Percentiles rank a stretch among this genome's conserved stretches.
phyloP scores from a whole-genome alignment of 306 rosid species.

The Cicer chorassanicum region DNA sequence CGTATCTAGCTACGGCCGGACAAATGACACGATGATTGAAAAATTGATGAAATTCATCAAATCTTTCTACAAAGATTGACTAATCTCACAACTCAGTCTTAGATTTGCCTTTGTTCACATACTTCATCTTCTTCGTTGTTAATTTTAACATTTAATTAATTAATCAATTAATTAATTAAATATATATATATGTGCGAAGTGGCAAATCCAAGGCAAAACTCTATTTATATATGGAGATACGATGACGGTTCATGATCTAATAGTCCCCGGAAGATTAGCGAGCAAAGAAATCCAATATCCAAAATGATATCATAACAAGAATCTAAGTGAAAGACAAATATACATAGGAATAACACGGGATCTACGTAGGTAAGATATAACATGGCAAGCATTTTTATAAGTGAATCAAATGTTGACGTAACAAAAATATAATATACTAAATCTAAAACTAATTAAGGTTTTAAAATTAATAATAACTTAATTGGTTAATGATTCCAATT shows the following conservation, averaged over 20 bases:
- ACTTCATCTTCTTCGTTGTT: constrained; percentile 10
- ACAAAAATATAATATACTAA: constrained; percentile 25
- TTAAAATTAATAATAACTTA: neutral
- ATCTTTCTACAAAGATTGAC: constrained; percentile 42
- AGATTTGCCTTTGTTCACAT: too few species aligned
- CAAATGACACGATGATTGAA: neutral
- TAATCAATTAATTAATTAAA: too few species aligned
- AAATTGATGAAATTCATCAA: constrained; percentile 5
- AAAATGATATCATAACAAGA: constrained; percentile 26
- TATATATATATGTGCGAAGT: neutral
- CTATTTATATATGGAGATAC: neutral
- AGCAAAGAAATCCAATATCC: constrained; percentile 35
- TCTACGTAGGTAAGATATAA: constrained; percentile 25
- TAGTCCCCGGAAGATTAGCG: constrained; percentile 29
- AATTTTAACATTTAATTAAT: constrained; percentile 40
- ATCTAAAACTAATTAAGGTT: neutral
- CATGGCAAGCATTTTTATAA: constrained; percentile 18
- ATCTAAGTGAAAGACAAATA: constrained; percentile 28
- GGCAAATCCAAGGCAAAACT: constrained; percentile 17
- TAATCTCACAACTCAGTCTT: constrained; percentile 5
- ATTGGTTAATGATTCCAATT: constrained; percentile 30
- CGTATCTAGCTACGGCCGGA: neutral
- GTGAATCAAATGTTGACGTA: constrained; percentile 25
- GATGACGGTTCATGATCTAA: constrained; percentile 11
- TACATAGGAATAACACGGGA: neutral